Evolutionary conservation across 2,329 filamentous ascomycete species (phyloP).

Genomic region (Fusarium globosum): DNA sequence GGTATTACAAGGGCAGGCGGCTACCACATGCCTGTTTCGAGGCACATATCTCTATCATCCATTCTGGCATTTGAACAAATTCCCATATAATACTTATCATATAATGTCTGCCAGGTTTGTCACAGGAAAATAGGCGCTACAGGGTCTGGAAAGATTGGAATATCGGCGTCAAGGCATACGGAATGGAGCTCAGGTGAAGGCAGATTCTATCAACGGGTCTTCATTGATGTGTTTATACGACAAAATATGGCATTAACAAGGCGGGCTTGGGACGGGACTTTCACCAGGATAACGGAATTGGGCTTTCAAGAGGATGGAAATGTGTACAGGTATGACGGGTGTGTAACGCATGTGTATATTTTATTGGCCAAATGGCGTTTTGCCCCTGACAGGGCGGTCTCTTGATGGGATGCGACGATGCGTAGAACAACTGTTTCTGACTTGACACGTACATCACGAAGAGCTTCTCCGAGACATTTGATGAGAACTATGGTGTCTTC

Average conservation of each 20-base stretch:
- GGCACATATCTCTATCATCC: neutral
- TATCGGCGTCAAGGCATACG: constrained; percentile 37
- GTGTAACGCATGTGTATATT: constrained; percentile 14
- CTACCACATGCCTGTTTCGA: constrained; percentile 6
- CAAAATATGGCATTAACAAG: constrained; percentile 11
- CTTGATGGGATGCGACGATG: constrained; percentile 16
- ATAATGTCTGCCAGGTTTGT: constrained; percentile 28
- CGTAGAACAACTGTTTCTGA: constrained; percentile 21
- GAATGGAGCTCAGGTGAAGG: neutral
- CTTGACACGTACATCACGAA: constrained; percentile 3
- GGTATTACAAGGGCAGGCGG: neutral
- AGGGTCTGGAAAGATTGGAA: constrained; percentile 24
- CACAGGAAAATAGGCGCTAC: constrained; percentile 31
- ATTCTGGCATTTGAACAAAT: constrained; percentile 6
- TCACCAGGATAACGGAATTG: constrained; percentile 14
- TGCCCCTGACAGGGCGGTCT: constrained; percentile 26
- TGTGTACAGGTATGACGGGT: constrained; percentile 28
- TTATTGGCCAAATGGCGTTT: neutral
- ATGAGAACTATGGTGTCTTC: constrained; percentile 2
- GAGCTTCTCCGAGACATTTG: constrained; percentile 3
- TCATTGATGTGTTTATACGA: constrained; percentile 16
- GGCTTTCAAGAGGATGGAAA: constrained; percentile 34
- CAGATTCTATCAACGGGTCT: neutral
- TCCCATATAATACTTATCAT: constrained; percentile 25
- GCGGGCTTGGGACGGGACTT: constrained; percentile 12